These are phyloP conservation scores for Arthromyces matolae DNA, from an alignment of 768 basidiomycete genomes.

Conservation along the genomic window DNA sequence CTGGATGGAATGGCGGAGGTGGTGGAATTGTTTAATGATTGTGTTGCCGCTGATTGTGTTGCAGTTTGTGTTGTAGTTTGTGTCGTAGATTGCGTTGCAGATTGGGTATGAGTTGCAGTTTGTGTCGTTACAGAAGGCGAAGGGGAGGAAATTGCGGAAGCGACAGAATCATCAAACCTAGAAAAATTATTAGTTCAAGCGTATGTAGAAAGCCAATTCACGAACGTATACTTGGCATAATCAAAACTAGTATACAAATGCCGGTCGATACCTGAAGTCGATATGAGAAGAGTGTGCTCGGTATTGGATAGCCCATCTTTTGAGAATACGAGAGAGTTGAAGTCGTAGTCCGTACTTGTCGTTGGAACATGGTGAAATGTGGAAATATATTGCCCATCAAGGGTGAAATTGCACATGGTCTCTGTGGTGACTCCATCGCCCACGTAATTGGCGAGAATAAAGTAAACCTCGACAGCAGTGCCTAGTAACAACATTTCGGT, in stretches of 20 bases:
- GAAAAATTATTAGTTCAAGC: background rate
- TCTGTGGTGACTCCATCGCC: constrained; percentile 18
- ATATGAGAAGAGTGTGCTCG: constrained; percentile 29
- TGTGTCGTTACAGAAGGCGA: too few species aligned
- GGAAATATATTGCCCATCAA: constrained; percentile 22
- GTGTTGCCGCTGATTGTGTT: too few species aligned
- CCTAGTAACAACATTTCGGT: constrained; percentile 19
- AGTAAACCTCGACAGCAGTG: constrained; percentile 35
- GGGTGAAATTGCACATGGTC: constrained; percentile 28
- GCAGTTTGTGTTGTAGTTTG: too few species aligned
- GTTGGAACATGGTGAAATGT: constrained; percentile 28
- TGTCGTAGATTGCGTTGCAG: too few species aligned
- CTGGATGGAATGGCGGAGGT: too few species aligned
- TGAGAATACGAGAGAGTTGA: constrained; percentile 29
- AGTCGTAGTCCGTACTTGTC: constrained; percentile 21
- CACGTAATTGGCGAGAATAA: constrained; percentile 32
- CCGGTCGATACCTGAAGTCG: constrained; percentile 25
- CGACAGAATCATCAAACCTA: background rate
- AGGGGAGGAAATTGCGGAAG: background rate
- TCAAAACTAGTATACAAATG: constrained; percentile 37
- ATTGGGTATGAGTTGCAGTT: too few species aligned
- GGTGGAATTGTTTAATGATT: too few species aligned
- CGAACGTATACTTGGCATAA: constrained; percentile 40
- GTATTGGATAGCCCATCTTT: constrained; percentile 24
- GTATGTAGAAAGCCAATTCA: background rate